phyloP scores from a whole-genome alignment of 139 green algal species.

The Spirogloea muscicola region DNA sequence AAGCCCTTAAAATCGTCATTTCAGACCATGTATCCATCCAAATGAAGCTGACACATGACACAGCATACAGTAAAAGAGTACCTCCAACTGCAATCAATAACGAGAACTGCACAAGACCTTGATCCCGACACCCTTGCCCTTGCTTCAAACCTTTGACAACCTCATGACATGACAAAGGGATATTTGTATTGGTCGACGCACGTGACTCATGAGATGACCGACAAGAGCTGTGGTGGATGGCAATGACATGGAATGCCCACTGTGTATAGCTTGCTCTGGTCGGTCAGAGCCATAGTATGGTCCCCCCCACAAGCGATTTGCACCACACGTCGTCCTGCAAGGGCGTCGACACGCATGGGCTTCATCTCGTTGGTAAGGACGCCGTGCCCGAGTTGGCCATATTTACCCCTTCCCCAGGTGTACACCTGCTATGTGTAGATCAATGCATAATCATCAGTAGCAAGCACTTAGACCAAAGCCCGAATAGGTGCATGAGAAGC shows the following conservation, averaged over 20 bases:
- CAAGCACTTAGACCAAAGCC: constrained; percentile 3
- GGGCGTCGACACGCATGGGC: constrained; percentile 44
- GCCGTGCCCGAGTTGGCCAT: constrained; percentile 66
- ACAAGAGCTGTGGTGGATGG: too few relatives aligned
- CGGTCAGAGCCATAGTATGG: constrained; percentile 63
- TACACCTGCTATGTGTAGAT: constrained; percentile 47
- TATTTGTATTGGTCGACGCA: too few relatives aligned
- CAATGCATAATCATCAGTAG: constrained; percentile 13
- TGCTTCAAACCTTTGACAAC: too few relatives aligned
- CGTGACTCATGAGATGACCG: too few relatives aligned
- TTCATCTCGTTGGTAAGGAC: constrained; percentile 27
- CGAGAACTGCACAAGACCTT: too few relatives aligned
- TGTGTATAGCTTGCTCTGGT: constrained; percentile 60
- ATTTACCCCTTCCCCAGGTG: constrained; percentile 72
- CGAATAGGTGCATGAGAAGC: constrained; percentile 8
- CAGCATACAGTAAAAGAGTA: not conserved
- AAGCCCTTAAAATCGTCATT: not conserved
- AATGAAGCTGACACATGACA: not conserved
- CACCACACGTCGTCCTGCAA: constrained; percentile 61
- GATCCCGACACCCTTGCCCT: too few relatives aligned
- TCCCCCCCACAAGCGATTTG: constrained; percentile 65
- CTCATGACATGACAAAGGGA: too few relatives aligned
- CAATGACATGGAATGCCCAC: constrained; percentile 9
- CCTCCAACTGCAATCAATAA: not conserved
- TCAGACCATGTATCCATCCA: not conserved